Percentiles rank a stretch among this genome's conserved stretches.
These are phyloP conservation scores for Penicillium chermesinum DNA, from an alignment of 495 filamentous ascomycete genomes.

Conservation along the genomic window DNA sequence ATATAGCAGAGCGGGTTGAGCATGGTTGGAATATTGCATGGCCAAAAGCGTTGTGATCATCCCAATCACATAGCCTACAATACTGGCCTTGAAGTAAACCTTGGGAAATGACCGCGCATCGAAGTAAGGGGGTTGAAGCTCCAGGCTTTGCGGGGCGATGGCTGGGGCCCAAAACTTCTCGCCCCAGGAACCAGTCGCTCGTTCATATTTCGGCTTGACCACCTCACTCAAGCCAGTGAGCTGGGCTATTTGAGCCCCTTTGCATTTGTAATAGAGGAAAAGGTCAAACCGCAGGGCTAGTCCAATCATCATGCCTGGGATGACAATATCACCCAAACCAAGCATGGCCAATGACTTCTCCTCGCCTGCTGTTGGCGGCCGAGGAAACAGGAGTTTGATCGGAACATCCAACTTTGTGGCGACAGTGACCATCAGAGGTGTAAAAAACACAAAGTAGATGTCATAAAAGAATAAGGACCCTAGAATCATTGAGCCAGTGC, in stretches of 20 bases:
- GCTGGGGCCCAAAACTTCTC: slow-evolving; percentile 73
- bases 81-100: slow-evolving; percentile 75
- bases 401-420: slow-evolving; percentile 86
- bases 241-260: slow-evolving; percentile 39
- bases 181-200: slow-evolving; percentile 68
- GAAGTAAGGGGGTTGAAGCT: slow-evolving; percentile 37
- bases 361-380: slow-evolving; percentile 43
- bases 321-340: slow-evolving; percentile 86
- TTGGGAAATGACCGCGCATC: slow-evolving; percentile 63
- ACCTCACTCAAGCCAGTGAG: slow-evolving; percentile 29
- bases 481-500: slow-evolving; percentile 73
- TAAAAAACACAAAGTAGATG: slow-evolving; percentile 96
- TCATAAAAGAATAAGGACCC: slow-evolving; percentile 86
- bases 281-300: slow-evolving; percentile 87
- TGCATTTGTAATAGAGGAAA: slow-evolving; percentile 69
- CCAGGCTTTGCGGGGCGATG: slow-evolving; percentile 19
- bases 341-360: slow-evolving; percentile 68
- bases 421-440: slow-evolving; percentile 93
- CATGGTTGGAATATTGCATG: slow-evolving; percentile 72
- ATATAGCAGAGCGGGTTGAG: slow-evolving; percentile 89
- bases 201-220: slow-evolving; percentile 53
- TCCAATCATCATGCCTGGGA: slow-evolving; percentile 90
- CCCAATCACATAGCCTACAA: slow-evolving; percentile 73
- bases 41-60: slow-evolving; percentile 74
- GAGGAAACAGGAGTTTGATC: slow-evolving; percentile 86